phyloP scores from a whole-genome alignment of 768 basidiomycete genomes.

The Thelephora ganbajun region DNA sequence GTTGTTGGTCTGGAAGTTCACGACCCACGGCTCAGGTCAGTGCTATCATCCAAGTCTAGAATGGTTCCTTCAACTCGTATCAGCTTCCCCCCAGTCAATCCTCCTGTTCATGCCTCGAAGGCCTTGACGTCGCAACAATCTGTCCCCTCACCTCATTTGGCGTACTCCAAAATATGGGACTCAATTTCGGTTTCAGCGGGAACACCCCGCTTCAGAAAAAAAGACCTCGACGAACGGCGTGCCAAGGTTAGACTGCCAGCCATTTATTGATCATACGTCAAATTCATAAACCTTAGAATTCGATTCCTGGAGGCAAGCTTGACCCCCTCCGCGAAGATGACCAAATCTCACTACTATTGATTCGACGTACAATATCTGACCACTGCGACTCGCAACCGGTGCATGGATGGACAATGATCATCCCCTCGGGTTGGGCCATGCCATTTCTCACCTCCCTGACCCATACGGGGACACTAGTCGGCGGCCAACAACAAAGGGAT shows the following conservation, averaged over 20 bases:
- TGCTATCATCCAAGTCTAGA: slow-evolving; percentile 1
- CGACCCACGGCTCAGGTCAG: slow-evolving; percentile 80
- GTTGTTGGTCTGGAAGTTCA: slow-evolving; percentile 65
- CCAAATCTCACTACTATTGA: slow-evolving; percentile 69
- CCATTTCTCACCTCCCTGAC: slow-evolving; percentile 74
- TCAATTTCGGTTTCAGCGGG: slow-evolving; percentile 36
- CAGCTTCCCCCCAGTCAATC: slow-evolving; percentile 80
- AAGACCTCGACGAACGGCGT: slow-evolving; percentile 75
- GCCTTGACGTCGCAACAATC: slow-evolving; percentile 21
- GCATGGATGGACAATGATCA: slow-evolving; percentile 79
- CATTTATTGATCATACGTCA: neutral
- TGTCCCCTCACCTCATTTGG: slow-evolving; percentile 43
- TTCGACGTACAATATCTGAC: slow-evolving; percentile 45
- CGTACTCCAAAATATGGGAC: slow-evolving; percentile 67
- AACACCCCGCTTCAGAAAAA: slow-evolving; percentile 63
- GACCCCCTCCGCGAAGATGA: slow-evolving; percentile 60
- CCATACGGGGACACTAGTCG: slow-evolving; percentile 74
- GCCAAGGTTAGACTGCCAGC: slow-evolving; percentile 36
- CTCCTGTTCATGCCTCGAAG: slow-evolving; percentile 25
- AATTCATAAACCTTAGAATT: slow-evolving; percentile 30
- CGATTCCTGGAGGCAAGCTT: slow-evolving; percentile 66
- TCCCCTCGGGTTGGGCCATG: slow-evolving; percentile 87
- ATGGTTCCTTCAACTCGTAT: neutral
- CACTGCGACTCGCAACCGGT: slow-evolving; percentile 19
- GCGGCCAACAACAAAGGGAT: slow-evolving; percentile 71